These are phyloP conservation scores for Exophiala alcalophila DNA, from an alignment of 2,329 filamentous ascomycete genomes.

Conservation along the genomic window DNA sequence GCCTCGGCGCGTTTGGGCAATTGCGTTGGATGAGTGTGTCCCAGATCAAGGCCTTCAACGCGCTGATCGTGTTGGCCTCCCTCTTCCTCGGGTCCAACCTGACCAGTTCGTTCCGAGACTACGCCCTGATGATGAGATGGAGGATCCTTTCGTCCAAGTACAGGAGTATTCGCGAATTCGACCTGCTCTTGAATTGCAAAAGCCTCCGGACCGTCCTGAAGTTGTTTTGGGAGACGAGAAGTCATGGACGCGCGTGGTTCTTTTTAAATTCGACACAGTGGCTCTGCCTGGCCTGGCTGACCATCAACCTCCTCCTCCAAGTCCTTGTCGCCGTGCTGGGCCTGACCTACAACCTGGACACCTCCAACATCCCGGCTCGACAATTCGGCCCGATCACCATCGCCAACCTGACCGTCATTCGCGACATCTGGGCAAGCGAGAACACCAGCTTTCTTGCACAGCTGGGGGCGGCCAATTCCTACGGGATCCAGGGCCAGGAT, in stretches of 20 bases:
- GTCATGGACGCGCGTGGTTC: slow-evolving; percentile 16
- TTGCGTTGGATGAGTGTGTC: slow-evolving; percentile 18
- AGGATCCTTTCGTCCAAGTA: slow-evolving; percentile 28
- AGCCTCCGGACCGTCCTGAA: slow-evolving; percentile 26
- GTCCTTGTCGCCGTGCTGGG: slow-evolving; percentile 29
- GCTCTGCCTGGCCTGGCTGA: slow-evolving; percentile 25
- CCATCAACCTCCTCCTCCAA: slow-evolving; percentile 23
- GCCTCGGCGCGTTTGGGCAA: slow-evolving; percentile 19
- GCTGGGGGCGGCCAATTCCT: slow-evolving; percentile 24
- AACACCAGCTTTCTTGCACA: slow-evolving; percentile 18
- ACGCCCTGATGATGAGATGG: slow-evolving; percentile 29
- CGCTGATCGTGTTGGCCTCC: slow-evolving; percentile 27
- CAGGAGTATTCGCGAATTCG: slow-evolving; percentile 28
- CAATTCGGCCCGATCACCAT: slow-evolving; percentile 98
- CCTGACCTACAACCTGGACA: slow-evolving; percentile 28
- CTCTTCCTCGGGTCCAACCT: slow-evolving; percentile 28
- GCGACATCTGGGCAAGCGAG: slow-evolving; percentile 19
- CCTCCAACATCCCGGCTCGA: slow-evolving; percentile 48
- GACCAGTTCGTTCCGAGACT: slow-evolving; percentile 23
- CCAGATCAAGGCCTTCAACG: slow-evolving; percentile 30
- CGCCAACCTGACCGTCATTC: slow-evolving; percentile 83
- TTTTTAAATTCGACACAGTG: slow-evolving; percentile 26
- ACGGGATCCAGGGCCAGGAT: slow-evolving; percentile 27
- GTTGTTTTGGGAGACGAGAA: slow-evolving; percentile 24
- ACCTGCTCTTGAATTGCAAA: slow-evolving; percentile 29